Conservation (phyloP, 1,284 basidiomycete species). For the Leccinum cinnamomeum region DNA sequence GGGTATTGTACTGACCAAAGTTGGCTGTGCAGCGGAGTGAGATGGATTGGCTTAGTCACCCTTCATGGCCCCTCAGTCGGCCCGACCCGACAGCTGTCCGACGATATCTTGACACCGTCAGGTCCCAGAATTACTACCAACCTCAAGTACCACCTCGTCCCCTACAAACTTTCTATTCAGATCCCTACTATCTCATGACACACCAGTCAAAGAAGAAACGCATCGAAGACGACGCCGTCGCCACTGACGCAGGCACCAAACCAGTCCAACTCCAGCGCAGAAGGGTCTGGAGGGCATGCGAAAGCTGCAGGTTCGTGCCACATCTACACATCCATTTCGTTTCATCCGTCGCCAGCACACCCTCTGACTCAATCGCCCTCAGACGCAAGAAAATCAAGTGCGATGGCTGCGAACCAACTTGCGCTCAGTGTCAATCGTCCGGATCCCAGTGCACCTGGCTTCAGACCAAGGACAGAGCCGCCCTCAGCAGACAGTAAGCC, state of each 20-base stretch:
- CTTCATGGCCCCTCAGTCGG: conserved; percentile 30
- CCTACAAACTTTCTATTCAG: conserved; percentile 45
- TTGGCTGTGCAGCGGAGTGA: conserved; percentile 27
- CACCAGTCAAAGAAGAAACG: conserved; percentile 71
- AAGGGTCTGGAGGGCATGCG: conserved; percentile 80
- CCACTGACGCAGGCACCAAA: conserved; percentile 58
- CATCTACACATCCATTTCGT: conserved; percentile 16
- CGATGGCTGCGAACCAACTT: conserved; percentile 81
- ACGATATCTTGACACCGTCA: conserved; percentile 34
- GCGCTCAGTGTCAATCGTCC: conserved; percentile 72
- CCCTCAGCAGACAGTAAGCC: conserved; percentile 79
- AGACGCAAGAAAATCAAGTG: conserved; percentile 90
- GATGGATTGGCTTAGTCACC: conserved; percentile 39
- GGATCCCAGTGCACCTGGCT: conserved; percentile 80
- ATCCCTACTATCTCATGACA: conserved; percentile 50
- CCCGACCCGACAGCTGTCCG: conserved; percentile 37
- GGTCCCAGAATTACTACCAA: conserved; percentile 21
- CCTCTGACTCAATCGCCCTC: conserved; percentile 23
- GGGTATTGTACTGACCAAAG: conserved; percentile 16
- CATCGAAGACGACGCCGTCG: conserved; percentile 53
- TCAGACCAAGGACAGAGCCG: conserved; percentile 83
- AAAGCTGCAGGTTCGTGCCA: conserved; percentile 72
- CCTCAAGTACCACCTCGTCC: conserved; percentile 26
- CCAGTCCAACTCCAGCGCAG: conserved; percentile 73
- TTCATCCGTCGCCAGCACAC: conserved; percentile 13